phyloP scores from a whole-genome alignment of 768 basidiomycete genomes.

The Boletus huronensis region DNA sequence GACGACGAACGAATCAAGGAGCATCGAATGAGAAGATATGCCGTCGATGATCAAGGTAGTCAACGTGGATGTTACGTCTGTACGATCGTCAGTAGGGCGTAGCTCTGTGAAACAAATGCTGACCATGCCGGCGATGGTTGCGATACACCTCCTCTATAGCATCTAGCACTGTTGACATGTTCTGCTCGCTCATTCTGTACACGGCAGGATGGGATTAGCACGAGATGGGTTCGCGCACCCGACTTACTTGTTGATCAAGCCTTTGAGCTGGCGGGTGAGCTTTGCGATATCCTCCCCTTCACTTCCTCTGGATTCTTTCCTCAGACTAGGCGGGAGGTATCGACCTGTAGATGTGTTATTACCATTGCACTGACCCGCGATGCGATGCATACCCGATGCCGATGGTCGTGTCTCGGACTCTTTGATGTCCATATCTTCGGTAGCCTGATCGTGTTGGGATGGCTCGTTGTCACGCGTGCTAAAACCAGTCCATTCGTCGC shows the following conservation, averaged over 20 bases:
- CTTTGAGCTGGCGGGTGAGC: constrained; percentile 76
- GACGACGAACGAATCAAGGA: constrained; percentile 87
- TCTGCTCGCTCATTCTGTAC: constrained; percentile 86
- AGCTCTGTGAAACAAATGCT: constrained; percentile 10
- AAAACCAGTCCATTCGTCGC: constrained; percentile 40
- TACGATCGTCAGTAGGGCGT: constrained; percentile 5
- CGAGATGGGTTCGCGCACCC: background rate
- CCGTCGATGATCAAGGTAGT: constrained; percentile 74
- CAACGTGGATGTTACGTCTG: constrained; percentile 80
- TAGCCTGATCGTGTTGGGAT: background rate
- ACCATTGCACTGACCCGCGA: background rate
- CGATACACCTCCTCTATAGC: constrained; percentile 76
- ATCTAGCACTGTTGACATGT: constrained; percentile 70
- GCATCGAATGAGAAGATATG: constrained; percentile 74
- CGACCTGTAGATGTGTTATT: constrained; percentile 32
- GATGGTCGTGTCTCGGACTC: constrained; percentile 1
- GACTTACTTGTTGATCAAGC: constrained; percentile 77
- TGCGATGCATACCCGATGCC: constrained; percentile 12
- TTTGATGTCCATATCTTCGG: background rate
- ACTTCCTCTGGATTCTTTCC: constrained; percentile 44
- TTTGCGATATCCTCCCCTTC: constrained; percentile 44
- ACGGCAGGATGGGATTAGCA: background rate
- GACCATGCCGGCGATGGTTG: constrained; percentile 75
- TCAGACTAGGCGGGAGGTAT: constrained; percentile 83
- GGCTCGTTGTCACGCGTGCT: constrained; percentile 11